Conservation (phyloP, 2,329 filamentous ascomycete genomes). For the Hypocrella siamensis region DNA sequence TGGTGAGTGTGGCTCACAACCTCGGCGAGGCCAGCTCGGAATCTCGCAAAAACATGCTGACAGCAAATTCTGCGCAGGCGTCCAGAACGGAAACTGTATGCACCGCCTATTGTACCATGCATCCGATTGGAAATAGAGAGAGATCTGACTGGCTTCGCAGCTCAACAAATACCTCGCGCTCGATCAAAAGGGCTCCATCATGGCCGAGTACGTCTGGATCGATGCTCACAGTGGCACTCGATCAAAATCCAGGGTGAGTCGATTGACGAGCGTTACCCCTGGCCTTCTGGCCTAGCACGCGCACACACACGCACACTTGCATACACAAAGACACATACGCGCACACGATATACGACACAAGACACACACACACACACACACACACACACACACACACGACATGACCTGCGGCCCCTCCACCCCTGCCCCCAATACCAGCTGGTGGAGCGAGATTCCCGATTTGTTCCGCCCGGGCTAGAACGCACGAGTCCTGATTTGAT, state of each 20-base stretch:
- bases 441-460: slow-evolving; percentile 1
- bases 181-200: slow-evolving; percentile 74
- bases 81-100: no score
- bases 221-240: slow-evolving; percentile 70
- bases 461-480: slow-evolving; percentile 2
- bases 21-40: no score
- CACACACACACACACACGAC: no score
- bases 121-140: no score
- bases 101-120: no score
- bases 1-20: no score
- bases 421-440: slow-evolving; percentile 1
- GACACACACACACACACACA: no score
- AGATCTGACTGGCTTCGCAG: slow-evolving; percentile 30
- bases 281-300: not conserved
- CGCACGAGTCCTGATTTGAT: not conserved
- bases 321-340: no score
- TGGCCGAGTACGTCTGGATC: slow-evolving; percentile 97
- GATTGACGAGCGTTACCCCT: slow-evolving; percentile 3
- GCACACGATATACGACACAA: no score
- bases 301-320: not conserved
- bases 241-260: slow-evolving; percentile 88
- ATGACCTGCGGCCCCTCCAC: not conserved
- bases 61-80: no score
- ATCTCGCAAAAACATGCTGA: no score
- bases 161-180: slow-evolving; percentile 85